Evolutionary conservation across 768 basidiomycete genomes (phyloP).

Genomic region (Vararia minispora): DNA sequence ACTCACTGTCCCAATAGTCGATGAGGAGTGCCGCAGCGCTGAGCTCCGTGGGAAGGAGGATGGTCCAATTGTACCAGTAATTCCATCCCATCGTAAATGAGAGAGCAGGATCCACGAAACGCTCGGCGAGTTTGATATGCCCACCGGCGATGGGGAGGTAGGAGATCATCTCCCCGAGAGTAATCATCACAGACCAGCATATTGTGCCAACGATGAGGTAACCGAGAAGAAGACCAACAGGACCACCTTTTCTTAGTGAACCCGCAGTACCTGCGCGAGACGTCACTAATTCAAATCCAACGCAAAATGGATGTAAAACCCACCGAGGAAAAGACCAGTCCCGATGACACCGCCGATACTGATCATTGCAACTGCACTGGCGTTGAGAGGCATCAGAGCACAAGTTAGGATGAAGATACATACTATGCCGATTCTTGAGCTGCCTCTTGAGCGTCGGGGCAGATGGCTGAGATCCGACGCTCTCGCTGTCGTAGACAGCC

Average conservation of each 20-base stretch:
- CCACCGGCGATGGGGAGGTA: constrained; percentile 71
- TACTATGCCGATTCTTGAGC: constrained; percentile 50
- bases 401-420: constrained; percentile 1
- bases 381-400: neutral
- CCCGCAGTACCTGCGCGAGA: constrained; percentile 40
- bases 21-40: constrained; percentile 40
- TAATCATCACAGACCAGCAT: constrained; percentile 67
- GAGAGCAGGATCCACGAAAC: constrained; percentile 68
- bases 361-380: constrained; percentile 2
- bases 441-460: constrained; percentile 19
- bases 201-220: constrained; percentile 55
- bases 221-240: constrained; percentile 64
- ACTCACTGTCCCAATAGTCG: constrained; percentile 29
- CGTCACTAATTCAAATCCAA: constrained; percentile 18
- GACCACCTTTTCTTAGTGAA: constrained; percentile 48
- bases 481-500: neutral
- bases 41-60: constrained; percentile 1
- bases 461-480: neutral
- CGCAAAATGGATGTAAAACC: constrained; percentile 1
- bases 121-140: constrained; percentile 71
- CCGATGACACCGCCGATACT: constrained; percentile 33
- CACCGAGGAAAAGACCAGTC: constrained; percentile 18
- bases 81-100: constrained; percentile 45
- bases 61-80: constrained; percentile 27
- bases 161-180: constrained; percentile 65